Conservation (phyloP, 2,329 filamentous ascomycete species). For the Ophiostoma piceae region DNA sequence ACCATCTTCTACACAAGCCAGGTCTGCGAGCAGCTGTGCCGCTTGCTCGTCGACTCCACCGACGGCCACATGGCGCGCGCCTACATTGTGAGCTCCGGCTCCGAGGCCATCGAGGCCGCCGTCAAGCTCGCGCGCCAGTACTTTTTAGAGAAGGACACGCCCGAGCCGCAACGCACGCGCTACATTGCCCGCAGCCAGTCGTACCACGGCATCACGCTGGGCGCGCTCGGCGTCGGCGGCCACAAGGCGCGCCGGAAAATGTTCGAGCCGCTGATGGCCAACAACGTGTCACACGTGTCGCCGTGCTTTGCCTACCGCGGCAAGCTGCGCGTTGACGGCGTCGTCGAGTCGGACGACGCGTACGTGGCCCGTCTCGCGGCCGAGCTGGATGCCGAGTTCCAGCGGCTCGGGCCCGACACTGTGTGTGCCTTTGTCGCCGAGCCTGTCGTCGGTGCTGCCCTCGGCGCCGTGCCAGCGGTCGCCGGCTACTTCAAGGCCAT, state of each 20-base stretch:
- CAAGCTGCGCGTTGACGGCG: conserved; percentile 22
- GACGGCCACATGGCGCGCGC: conserved; percentile 37
- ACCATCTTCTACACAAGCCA: conserved; percentile 41
- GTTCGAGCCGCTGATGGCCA: conserved; percentile 57
- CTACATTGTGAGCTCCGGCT: conserved; percentile 42
- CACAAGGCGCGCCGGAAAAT: conserved; percentile 55
- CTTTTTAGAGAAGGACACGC: conserved; percentile 51
- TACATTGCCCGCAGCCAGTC: conserved; percentile 65
- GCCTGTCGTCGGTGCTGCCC: conserved; percentile 61
- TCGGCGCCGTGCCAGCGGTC: conserved; percentile 48
- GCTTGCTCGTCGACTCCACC: conserved; percentile 36
- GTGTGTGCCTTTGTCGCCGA: conserved; percentile 71
- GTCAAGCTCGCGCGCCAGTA: conserved; percentile 62
- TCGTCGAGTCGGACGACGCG: conserved; percentile 47
- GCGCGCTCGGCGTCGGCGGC: conserved; percentile 59
- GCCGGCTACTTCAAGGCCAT: conserved; percentile 47
- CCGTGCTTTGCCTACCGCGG: conserved; percentile 63
- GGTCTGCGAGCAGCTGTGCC: conserved; percentile 39
- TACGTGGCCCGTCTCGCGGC: conserved; percentile 57
- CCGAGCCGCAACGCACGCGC: conserved; percentile 51
- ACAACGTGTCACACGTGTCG: conserved; percentile 56
- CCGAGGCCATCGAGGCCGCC: conserved; percentile 61
- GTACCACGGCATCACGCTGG: conserved; percentile 69
- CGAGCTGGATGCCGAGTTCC: conserved; percentile 65
- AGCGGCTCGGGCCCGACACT: conserved; percentile 55